phyloP scores from a whole-genome alignment of 1,284 basidiomycete species.

The Waitea zeae region DNA sequence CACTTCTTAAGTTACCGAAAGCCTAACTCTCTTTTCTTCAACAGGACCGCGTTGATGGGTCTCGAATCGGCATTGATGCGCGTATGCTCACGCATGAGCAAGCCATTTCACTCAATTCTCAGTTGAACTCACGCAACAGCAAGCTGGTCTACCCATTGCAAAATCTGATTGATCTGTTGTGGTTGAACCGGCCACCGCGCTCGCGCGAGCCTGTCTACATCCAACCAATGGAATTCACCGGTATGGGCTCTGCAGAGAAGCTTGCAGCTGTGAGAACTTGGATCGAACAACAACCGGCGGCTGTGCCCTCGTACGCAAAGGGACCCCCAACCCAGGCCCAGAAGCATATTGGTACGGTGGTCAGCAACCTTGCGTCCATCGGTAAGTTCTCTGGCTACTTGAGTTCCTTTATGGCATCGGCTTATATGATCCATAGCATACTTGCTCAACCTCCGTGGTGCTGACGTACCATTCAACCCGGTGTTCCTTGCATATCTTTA shows the following conservation, averaged over 20 bases:
- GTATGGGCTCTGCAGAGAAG: conserved; percentile 39
- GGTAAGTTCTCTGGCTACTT: conserved; percentile 22
- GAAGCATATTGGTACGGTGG: conserved; percentile 44
- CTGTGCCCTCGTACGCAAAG: conserved; percentile 44
- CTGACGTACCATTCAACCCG: conserved; percentile 78
- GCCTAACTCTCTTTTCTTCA: background rate
- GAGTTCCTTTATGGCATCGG: conserved; percentile 3
- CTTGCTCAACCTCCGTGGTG: conserved; percentile 69
- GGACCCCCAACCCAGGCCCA: conserved; percentile 39
- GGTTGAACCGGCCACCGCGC: conserved; percentile 58
- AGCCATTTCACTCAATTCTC: conserved; percentile 38
- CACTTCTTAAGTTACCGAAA: too few species aligned
- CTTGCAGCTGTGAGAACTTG: conserved; percentile 39
- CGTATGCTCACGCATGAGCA: conserved; percentile 70
- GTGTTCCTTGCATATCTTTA: conserved; percentile 78
- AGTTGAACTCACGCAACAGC: conserved; percentile 31
- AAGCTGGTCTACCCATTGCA: conserved; percentile 53
- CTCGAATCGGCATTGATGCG: conserved; percentile 76
- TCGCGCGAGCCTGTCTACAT: conserved; percentile 55
- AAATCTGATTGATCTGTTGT: conserved; percentile 80
- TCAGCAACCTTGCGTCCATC: conserved; percentile 43
- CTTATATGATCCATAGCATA: conserved; percentile 32
- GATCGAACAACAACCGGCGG: conserved; percentile 40
- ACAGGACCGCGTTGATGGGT: conserved; percentile 32
- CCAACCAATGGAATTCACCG: conserved; percentile 63